Percentiles rank a stretch among this genome's conserved stretches.
These are phyloP conservation scores for Achaetomiella virescens DNA, from an alignment of 495 filamentous ascomycete genomes.

Conservation along the genomic window DNA sequence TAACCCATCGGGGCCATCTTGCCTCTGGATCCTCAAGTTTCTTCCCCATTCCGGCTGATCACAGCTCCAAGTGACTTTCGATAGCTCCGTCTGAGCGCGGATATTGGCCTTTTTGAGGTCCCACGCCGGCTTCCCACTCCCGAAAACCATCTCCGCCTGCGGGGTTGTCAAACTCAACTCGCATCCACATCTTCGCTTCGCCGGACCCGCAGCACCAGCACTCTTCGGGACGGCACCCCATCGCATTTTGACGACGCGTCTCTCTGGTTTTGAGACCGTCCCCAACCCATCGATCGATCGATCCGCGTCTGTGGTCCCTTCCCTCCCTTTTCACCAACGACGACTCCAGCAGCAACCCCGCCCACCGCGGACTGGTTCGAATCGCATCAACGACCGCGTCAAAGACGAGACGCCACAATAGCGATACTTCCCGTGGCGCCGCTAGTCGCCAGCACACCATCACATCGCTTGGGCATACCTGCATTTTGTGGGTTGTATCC, in stretches of 20 bases:
- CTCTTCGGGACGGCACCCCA: background rate
- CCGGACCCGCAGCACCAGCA: slow-evolving; percentile 10
- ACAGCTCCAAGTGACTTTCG: too few relatives aligned
- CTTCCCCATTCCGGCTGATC: too few relatives aligned
- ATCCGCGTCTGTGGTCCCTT: too few relatives aligned
- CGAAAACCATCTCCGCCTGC: background rate
- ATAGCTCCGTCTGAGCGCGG: too few relatives aligned
- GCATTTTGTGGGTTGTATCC: slow-evolving; percentile 2
- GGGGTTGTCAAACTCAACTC: slow-evolving; percentile 11
- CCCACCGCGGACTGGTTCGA: background rate
- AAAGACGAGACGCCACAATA: background rate
- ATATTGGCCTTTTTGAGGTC: background rate
- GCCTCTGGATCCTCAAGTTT: too few relatives aligned
- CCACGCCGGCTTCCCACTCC: background rate
- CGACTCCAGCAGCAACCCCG: background rate
- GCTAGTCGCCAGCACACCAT: slow-evolving; percentile 2
- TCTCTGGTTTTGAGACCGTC: background rate
- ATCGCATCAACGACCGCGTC: background rate
- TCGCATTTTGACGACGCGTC: background rate
- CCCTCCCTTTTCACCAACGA: background rate
- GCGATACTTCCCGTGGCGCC: background rate
- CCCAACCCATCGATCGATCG: too few relatives aligned
- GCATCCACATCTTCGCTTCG: background rate
- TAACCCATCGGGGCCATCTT: too few relatives aligned
- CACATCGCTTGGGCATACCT: slow-evolving; percentile 10